Evolutionary conservation across 192 early-diverging fungal species (phyloP), one percentile per base, ranked within the genome.

Genomic region (Rhizophagus sp.): DNA sequence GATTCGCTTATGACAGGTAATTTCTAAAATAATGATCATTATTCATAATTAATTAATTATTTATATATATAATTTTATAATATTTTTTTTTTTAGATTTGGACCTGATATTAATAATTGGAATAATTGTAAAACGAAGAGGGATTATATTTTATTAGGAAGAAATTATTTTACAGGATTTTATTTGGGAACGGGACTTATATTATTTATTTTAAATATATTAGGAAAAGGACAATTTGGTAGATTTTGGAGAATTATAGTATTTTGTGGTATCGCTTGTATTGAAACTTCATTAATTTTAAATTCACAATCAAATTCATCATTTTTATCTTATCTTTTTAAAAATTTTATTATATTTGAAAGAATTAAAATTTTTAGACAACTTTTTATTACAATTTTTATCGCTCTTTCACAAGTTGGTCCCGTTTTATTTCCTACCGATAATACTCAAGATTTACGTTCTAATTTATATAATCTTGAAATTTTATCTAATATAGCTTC

Each of bases 151-250:
- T 50, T n/a, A 41, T 9, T 64, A 7, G 82, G 85, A 13, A 68
- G 76, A 24, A 33, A 67, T 8, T 78, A 77, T 0, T 82, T 75
- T 50, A 66, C 77, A 39, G 82, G 81, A 41, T 88, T 84, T 69
- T 88, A 88, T 62, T 11, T 83, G 19, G 82, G 87, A 2, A 80
- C 85, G 5, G 84, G 87, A 5, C 74, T 84, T 17, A 41, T 88
- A 10, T 64, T 88, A 13, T 39, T 85, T 6, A 33, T 88, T 19
- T 73, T 88, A 75, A 86, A 85, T 52, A 76, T 88, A 47, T 63
- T 88, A 7, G 87, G 87, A 19, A 88, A 88, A 73, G 87, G 83
- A 4, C 83, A 88, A 75, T 88, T 88, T 79, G 87, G 83, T 50
- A 81, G 83, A 7, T 88, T 82, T 62, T 88, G 87, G 87, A 78